A percentile compares a stretch with the other conserved stretches of the same genome.
phyloP scores from a whole-genome alignment of 345 rosid species.

The Murraya paniculata region DNA sequence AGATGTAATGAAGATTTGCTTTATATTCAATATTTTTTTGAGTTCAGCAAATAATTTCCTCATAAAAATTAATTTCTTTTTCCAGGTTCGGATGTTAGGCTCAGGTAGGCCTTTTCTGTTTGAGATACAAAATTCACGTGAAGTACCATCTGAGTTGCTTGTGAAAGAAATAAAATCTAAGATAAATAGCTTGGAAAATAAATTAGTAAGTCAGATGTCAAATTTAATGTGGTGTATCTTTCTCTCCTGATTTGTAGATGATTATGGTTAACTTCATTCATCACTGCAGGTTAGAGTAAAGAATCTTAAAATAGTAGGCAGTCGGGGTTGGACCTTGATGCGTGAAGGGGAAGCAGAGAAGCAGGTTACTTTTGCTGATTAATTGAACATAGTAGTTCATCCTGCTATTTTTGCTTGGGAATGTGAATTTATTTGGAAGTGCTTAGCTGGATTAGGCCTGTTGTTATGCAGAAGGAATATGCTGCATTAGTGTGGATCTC shows the following conservation, averaged over 20 bases:
- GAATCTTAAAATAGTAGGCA: conserved; percentile 62
- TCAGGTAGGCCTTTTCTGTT: conserved; percentile 97
- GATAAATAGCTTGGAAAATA: conserved; percentile 58
- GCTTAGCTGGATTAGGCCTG: not conserved
- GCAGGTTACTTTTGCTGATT: conserved; percentile 48
- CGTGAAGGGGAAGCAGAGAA: conserved; percentile 99
- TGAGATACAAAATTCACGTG: conserved; percentile 85
- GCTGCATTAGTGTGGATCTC: conserved; percentile 94
- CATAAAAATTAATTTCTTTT: conserved; percentile 20
- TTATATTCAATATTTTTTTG: conserved; percentile 6
- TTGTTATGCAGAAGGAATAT: conserved; percentile 74
- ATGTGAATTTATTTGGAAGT: not conserved
- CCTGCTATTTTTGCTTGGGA: not conserved
- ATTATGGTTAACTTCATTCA: conserved; percentile 1
- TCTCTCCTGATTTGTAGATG: not conserved
- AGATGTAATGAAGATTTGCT: conserved; percentile 49
- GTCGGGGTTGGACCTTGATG: conserved; percentile 81
- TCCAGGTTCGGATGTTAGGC: conserved; percentile 97
- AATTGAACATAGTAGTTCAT: not conserved
- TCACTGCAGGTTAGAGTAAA: conserved; percentile 60
- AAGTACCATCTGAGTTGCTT: conserved; percentile 55
- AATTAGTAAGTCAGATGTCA: conserved; percentile 50
- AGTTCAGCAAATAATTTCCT: conserved; percentile 16
- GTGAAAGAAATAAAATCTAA: conserved; percentile 62
- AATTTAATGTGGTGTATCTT: not conserved